phyloP scores from a whole-genome alignment of 2,329 filamentous ascomycete species.

The Calonectria ilicicola region DNA sequence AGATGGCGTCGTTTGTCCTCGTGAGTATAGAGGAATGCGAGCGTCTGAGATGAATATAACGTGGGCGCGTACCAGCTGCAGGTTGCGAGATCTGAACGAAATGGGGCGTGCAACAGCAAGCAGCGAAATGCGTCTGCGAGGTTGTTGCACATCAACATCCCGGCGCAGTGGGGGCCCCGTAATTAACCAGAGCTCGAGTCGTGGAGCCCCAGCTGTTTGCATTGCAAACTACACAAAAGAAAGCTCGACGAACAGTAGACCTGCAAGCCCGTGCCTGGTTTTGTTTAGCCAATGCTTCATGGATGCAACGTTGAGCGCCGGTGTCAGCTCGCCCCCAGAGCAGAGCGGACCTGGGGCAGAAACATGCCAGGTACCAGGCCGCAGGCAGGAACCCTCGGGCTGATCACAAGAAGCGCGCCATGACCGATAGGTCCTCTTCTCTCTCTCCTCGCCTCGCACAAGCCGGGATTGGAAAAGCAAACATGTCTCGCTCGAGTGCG shows the following conservation, averaged over 20 bases:
- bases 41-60: constrained; percentile 21
- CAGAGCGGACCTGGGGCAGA: constrained; percentile 13
- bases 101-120: background rate
- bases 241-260: background rate
- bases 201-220: background rate
- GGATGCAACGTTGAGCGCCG: background rate
- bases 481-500: background rate
- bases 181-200: constrained; percentile 5
- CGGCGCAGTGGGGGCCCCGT: background rate
- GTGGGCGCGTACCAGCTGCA: constrained; percentile 34
- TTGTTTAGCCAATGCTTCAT: background rate
- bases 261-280: background rate
- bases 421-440: background rate
- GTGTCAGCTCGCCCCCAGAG: constrained; percentile 28
- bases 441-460: no score
- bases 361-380: constrained; percentile 21
- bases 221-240: constrained; percentile 1
- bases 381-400: background rate
- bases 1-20: constrained; percentile 7
- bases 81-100: background rate
- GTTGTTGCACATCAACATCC: constrained; percentile 24
- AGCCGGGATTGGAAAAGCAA: background rate
- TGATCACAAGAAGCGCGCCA: background rate
- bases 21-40: constrained; percentile 21
- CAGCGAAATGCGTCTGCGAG: constrained; percentile 10